Evolutionary conservation across 2,329 filamentous ascomycete genomes (phyloP).

Genomic region (Clonostachys sp.): DNA sequence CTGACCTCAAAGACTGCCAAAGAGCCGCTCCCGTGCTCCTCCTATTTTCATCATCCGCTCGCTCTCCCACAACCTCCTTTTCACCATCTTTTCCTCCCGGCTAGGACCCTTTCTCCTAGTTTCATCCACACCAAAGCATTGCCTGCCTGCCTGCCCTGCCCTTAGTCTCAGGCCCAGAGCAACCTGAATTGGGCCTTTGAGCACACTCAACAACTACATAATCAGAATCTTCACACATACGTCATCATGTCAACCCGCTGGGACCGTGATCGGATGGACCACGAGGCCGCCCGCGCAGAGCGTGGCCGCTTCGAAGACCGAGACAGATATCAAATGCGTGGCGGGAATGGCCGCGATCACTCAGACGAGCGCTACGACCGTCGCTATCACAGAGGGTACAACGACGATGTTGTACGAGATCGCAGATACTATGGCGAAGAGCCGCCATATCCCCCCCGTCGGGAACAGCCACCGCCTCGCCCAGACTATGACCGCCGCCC

Average conservation of each 20-base stretch:
- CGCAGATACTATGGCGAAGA: constrained; percentile 53
- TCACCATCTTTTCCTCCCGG: background rate
- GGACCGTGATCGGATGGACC: constrained; percentile 48
- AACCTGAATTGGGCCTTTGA: background rate
- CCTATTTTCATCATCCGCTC: background rate
- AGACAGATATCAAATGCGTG: constrained; percentile 37
- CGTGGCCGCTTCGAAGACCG: constrained; percentile 49
- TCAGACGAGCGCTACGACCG: constrained; percentile 47
- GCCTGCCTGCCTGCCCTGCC: background rate
- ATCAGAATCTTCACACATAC: background rate
- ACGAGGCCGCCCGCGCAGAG: constrained; percentile 19
- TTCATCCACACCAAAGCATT: background rate
- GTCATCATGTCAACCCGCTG: constrained; percentile 25
- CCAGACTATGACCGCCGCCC: background rate
- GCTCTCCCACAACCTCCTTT: background rate
- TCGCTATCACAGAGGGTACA: constrained; percentile 32
- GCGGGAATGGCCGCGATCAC: constrained; percentile 32
- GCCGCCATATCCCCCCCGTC: constrained; percentile 26
- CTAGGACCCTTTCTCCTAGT: background rate
- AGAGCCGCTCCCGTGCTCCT: too few species aligned
- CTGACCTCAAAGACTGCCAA: too few species aligned
- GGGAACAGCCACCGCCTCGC: constrained; percentile 10
- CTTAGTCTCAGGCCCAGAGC: background rate
- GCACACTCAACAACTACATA: background rate
- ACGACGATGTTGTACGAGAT: constrained; percentile 42